phyloP scores from a whole-genome alignment of 371 early-diverging fungal species.

The Zopfochytrium polystomum region DNA sequence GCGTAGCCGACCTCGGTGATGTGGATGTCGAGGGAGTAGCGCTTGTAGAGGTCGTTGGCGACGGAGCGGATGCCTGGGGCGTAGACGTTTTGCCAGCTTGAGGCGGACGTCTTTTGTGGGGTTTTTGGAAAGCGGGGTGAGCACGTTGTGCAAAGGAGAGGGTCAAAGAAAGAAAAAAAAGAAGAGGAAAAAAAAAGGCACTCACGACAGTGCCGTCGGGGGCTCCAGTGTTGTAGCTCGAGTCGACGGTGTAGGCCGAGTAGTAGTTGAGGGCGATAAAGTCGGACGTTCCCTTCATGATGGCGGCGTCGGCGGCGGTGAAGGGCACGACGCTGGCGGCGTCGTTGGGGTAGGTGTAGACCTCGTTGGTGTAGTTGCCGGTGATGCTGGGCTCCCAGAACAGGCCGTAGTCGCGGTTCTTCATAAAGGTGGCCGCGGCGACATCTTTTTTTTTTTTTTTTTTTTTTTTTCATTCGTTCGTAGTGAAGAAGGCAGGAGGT shows the following conservation, averaged over 20 bases:
- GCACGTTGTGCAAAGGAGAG: not conserved
- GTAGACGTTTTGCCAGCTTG: constrained; percentile 12
- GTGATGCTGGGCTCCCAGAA: not conserved
- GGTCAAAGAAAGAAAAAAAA: not conserved
- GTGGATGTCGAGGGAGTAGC: constrained; percentile 15
- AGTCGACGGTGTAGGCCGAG: constrained; percentile 7
- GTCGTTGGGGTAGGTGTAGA: not conserved
- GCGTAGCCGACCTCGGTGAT: constrained; percentile 22
- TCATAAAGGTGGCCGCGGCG: not conserved
- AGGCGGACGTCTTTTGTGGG: constrained; percentile 5
- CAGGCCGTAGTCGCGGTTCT: constrained; percentile 17
- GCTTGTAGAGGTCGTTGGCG: constrained; percentile 1
- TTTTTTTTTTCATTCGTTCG: no score
- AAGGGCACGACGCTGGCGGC: constrained; percentile 7
- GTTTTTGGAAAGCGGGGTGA: not conserved
- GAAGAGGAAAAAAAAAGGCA: not conserved
- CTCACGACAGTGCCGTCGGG: constrained; percentile 2
- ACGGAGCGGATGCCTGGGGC: constrained; percentile 10
- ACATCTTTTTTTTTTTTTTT: no score
- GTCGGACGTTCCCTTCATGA: constrained; percentile 29
- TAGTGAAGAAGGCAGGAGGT: no score
- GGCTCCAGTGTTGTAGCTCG: constrained; percentile 1
- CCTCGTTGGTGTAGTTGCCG: not conserved
- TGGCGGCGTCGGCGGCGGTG: constrained; percentile 16
- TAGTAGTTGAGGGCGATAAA: constrained; percentile 34